Evolutionary conservation across 2,329 filamentous ascomycete genomes (phyloP), one percentile per base, ranked within the genome.

Genomic region (Monilinia polystroma): DNA sequence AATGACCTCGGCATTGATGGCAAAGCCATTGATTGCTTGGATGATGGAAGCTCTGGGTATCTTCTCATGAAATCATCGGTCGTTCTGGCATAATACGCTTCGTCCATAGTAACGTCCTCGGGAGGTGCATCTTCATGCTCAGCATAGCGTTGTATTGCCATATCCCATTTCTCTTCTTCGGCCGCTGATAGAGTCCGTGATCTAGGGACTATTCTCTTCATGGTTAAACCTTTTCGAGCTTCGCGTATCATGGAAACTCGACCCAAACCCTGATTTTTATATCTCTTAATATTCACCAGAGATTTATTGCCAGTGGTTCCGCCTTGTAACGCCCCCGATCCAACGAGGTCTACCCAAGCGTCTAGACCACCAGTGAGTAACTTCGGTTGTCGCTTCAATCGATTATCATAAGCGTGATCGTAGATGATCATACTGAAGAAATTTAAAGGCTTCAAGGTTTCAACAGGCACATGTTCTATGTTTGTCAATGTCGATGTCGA

Each of bases 311-410:
- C 81, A 2, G 85, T 88, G 32, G 82, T 80, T 3, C 85, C 86
- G 29, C 81, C 82, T 58, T 82, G 80, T 59, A 90, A 68, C 8
- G 74, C 73, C 54, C 69, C 71, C 63, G 73, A 56, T 60, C 95
- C 94, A 73, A 97, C 83, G n/a, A 95, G 79, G 73, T 95, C 89
- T 23, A 87, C 80, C 95, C 95, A 99, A 5, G 92, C 91, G 72
- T 93, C 87, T 14, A 99, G 78, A 0, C 95, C 95, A 23, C 95
- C 95, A 63, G 85, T 81, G 1, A 99, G 81, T 43, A 99, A 82
- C 66, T 92, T 90, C 0, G 94, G 93, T 3, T 85, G 83, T 35
- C 87, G 83, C 67, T 87, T 89, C 43, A 96, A 79, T 12, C 89
- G 89, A 71, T 90, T 91, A 20, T 89, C 87, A 67, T 90, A 90